Evolutionary conservation across 495 filamentous ascomycete species (phyloP), one percentile per base, ranked within the genome.

Genomic region (Trichoderma erinaceum): DNA sequence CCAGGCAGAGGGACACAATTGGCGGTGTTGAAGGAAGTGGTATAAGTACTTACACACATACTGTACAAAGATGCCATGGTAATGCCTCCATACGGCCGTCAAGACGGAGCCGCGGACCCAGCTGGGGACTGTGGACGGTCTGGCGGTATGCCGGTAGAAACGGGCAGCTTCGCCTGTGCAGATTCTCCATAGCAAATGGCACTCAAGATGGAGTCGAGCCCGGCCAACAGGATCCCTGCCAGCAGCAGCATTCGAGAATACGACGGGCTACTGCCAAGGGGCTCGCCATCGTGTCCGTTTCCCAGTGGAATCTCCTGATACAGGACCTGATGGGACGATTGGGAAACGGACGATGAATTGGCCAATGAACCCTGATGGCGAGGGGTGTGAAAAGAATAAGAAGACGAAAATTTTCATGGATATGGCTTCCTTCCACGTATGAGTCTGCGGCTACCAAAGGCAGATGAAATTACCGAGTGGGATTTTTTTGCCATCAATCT

Each of bases 111-210:
- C 52, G 25, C 21, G 25, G 52, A 21, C 52, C 52, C 23, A 56
- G 46, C 52, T 61, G 52, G 13, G 21, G 2, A 13, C 29, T 25
- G 3, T 3, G 27, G 56, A 32, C 56, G 4, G 56, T 61, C 27
- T 61, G 56, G 56, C 56, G 56, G 56, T 61, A 61, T 61, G 56
- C 56, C 56, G 56, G 56, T 7, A 32, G 56, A 61, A 61, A 61
- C 56, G 56, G 56, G 16, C 25, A 18, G 56, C 56, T 61, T 61
- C 56, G 50, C 56, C 56, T 61, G 25, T 61, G 56, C 56, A 61
- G 56, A 23, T 61, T 61, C 25, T 32, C 56, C 56, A 61, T 61
- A 61, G 16, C 11, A 61, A 61, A 32, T 18, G 56, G n/a, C n/a
- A 13, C 56, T 61, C 56, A 32, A 23, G 25, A 61, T 61, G 56